Evolutionary conservation across 1,139 yeast genomes (phyloP).

Genomic region (Martiniozyma asiatica): DNA sequence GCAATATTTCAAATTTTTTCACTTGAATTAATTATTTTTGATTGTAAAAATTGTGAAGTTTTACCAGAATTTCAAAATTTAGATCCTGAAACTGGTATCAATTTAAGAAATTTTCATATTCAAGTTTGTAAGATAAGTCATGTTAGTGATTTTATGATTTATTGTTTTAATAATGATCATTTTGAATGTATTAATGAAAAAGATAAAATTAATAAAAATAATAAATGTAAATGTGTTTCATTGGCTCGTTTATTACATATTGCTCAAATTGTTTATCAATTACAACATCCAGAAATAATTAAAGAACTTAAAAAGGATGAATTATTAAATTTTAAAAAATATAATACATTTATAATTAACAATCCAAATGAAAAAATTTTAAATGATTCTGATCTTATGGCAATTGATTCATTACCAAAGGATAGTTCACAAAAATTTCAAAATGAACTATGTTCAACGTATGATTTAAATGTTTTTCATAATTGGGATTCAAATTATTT

Average conservation of each 20-base stretch:
- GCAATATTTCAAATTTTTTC: constrained; percentile 11
- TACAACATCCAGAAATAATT: constrained; percentile 21
- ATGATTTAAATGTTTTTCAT: constrained; percentile 25
- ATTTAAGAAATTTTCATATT: constrained; percentile 63
- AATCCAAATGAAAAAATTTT: constrained; percentile 12
- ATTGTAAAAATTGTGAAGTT: constrained; percentile 32
- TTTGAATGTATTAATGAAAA: constrained; percentile 7
- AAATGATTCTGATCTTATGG: constrained; percentile 14
- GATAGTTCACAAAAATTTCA: constrained; percentile 13
- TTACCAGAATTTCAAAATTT: constrained; percentile 43
- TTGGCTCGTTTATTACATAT: constrained; percentile 40
- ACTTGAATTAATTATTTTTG: constrained; percentile 26
- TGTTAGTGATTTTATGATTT: constrained; percentile 59
- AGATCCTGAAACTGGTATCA: constrained; percentile 59
- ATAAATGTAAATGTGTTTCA: constrained; percentile 27
- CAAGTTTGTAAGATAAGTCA: constrained; percentile 63
- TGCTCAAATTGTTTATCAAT: constrained; percentile 35
- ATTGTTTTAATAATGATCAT: constrained; percentile 34
- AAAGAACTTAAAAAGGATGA: neutral
- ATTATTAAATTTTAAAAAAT: constrained; percentile 11
- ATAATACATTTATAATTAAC: constrained; percentile 20
- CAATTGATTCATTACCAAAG: constrained; percentile 17
- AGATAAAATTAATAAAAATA: constrained; percentile 10
- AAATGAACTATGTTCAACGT: constrained; percentile 20
- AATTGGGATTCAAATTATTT: constrained; percentile 69